These are phyloP conservation scores for Marasmius oreades DNA, from an alignment of 1,284 basidiomycete genomes.

Conservation along the genomic window DNA sequence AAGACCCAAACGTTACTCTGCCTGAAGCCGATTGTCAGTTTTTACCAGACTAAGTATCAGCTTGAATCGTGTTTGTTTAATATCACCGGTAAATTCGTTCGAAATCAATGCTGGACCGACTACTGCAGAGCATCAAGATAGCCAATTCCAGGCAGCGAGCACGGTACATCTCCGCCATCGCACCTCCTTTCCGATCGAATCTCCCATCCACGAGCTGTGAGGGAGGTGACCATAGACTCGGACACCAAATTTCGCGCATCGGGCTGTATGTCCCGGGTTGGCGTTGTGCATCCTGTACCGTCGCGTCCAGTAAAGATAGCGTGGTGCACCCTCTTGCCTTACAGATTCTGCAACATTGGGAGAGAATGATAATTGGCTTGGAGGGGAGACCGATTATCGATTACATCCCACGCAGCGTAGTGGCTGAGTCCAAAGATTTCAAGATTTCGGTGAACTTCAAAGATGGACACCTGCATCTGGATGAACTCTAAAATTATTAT, in stretches of 20 bases:
- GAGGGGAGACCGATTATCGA: no score
- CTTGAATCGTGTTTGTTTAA: neutral
- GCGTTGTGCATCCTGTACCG: conserved; percentile 46
- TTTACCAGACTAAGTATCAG: no score
- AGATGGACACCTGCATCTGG: no score
- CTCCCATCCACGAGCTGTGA: conserved; percentile 30
- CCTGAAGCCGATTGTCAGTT: no score
- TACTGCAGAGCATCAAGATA: conserved; percentile 45
- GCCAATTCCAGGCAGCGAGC: conserved; percentile 41
- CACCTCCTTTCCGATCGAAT: conserved; percentile 27
- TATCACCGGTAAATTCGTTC: neutral
- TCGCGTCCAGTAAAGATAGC: neutral
- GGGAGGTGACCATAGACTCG: conserved; percentile 36
- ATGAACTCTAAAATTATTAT: conserved; percentile 31
- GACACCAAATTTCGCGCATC: conserved; percentile 56
- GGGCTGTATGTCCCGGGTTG: conserved; percentile 47
- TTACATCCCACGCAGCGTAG: conserved; percentile 34
- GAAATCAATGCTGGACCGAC: neutral
- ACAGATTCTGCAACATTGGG: conserved; percentile 53
- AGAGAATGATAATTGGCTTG: no score
- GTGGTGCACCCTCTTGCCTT: conserved; percentile 47
- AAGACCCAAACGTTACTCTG: conserved; percentile 35
- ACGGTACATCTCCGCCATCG: conserved; percentile 36
- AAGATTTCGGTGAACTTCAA: no score
- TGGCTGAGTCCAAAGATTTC: conserved; percentile 48